These are phyloP conservation scores for Crucihimalaya himalaica DNA, from an alignment of 345 rosid genomes.

Conservation along the genomic window DNA sequence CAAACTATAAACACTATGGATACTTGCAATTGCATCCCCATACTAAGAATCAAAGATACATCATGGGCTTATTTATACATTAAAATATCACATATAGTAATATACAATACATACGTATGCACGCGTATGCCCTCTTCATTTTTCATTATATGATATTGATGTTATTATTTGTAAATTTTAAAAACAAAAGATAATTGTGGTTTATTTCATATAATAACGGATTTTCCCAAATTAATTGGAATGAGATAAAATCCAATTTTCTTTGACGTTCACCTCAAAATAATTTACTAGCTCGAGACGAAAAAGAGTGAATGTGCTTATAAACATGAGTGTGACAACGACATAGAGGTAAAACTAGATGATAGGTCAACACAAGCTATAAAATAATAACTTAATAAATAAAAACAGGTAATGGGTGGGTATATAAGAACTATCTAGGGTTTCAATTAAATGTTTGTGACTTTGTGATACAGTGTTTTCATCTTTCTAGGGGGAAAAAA, in stretches of 20 bases:
- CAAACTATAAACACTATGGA: background rate
- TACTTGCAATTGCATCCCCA: background rate
- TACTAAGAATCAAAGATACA: background rate
- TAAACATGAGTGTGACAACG: background rate
- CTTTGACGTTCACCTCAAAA: background rate
- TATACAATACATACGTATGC: background rate
- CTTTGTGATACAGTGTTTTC: conserved; percentile 6
- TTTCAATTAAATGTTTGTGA: conserved; percentile 12
- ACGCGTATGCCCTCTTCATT: background rate
- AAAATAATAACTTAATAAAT: background rate
- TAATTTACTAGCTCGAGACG: background rate
- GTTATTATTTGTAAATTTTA: too few species aligned
- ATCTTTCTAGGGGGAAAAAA: background rate
- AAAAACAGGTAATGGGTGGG: conserved; percentile 20
- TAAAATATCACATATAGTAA: background rate
- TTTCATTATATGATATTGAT: too few species aligned
- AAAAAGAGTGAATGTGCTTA: background rate
- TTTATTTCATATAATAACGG: background rate
- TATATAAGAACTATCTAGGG: conserved; percentile 23
- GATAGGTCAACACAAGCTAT: conserved; percentile 15
- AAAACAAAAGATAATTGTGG: background rate
- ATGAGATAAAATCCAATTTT: background rate
- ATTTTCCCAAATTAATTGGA: background rate
- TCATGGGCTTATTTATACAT: background rate
- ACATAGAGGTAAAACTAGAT: conserved; percentile 3